Evolutionary conservation across 2,329 filamentous ascomycete genomes (phyloP), one percentile per base, ranked within the genome.

Genomic region (Drechslera avenae): DNA sequence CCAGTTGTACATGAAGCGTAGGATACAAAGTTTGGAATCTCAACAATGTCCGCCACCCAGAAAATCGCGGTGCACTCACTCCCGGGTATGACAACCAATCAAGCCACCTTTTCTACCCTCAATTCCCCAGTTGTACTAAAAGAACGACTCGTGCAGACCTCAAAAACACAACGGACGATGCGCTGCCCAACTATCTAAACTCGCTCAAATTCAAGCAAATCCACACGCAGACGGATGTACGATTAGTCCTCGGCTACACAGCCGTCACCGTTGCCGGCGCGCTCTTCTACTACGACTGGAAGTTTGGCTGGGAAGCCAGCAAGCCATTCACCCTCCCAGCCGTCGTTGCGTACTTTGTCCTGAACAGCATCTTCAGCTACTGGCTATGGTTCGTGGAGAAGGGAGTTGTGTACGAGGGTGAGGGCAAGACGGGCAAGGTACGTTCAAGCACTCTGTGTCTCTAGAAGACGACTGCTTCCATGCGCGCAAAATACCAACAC

Each of bases 111-210:
- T 14, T n/a, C n/a, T n/a, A n/a, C 30, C 52, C 59, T 57, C 10
- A 23, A 31, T 28, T 44, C 30, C 30, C 21, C 21, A 36, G 19
- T 35, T 37, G 50, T 46, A 42, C 55, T 65, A 46, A 67, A 50
- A n/a, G n/a, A 49, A 19, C 12, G 17, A n/a, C 18, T 21, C 30
- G 12, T n/a, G n/a, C 50, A 96, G 94, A 97, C 73, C 87, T 99
- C 59, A 97, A 97, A 77, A 96, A 94, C 78, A 95, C 92, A 32
- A 91, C 90, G 61, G 94, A 99, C 78, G 94, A 99, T 77, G 91
- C 92, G 50, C 87, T 99, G 53, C 86, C 89, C 52, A 91, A 94
- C 77, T 97, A 97, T 79, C 86, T 99, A 57, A 93, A 90, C 76
- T 89, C 86, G 26, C 86, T 97, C 72, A 86, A 82, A 61, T 97